These are phyloP conservation scores for Kondoa subrosea DNA, from an alignment of 768 basidiomycete species.

Conservation along the genomic window DNA sequence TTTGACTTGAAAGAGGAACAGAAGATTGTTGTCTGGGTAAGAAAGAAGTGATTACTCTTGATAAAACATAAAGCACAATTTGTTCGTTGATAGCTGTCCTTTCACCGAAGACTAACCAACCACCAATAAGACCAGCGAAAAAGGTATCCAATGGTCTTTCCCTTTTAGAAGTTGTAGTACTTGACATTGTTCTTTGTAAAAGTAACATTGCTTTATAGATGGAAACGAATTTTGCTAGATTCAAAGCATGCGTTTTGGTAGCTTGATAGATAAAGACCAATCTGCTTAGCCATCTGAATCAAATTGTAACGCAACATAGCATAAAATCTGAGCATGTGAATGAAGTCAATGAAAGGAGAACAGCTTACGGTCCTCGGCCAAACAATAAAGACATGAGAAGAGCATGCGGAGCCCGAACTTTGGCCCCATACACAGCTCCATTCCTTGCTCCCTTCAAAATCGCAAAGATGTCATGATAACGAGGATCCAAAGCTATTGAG, in stretches of 20 bases:
- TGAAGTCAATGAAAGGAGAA: background rate
- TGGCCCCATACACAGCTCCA: conserved; percentile 31
- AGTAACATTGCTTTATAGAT: conserved; percentile 76
- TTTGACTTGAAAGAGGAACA: conserved; percentile 26
- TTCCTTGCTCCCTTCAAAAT: conserved; percentile 70
- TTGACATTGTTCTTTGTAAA: conserved; percentile 49
- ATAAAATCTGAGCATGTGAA: background rate
- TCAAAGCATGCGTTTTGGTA: conserved; percentile 76
- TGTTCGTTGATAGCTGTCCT: conserved; percentile 80
- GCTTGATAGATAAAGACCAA: conserved; percentile 54
- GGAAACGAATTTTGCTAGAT: conserved; percentile 84
- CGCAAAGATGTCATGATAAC: conserved; percentile 73
- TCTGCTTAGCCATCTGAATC: conserved; percentile 52
- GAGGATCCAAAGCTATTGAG: conserved; percentile 39
- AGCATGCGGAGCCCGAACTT: conserved; percentile 26
- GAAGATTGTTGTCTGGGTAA: conserved; percentile 53
- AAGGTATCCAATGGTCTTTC: conserved; percentile 68
- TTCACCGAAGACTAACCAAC: conserved; percentile 56
- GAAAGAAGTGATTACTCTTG: conserved; percentile 77
- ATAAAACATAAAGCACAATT: conserved; percentile 92
- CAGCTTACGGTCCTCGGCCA: conserved; percentile 69
- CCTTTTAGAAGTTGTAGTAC: conserved; percentile 53
- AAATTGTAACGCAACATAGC: too few relatives aligned
- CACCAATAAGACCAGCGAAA: conserved; percentile 78
- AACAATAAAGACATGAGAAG: conserved; percentile 45